Conservation (phyloP, 2,329 filamentous ascomycete species). For the Colletotrichum eremochloae region DNA sequence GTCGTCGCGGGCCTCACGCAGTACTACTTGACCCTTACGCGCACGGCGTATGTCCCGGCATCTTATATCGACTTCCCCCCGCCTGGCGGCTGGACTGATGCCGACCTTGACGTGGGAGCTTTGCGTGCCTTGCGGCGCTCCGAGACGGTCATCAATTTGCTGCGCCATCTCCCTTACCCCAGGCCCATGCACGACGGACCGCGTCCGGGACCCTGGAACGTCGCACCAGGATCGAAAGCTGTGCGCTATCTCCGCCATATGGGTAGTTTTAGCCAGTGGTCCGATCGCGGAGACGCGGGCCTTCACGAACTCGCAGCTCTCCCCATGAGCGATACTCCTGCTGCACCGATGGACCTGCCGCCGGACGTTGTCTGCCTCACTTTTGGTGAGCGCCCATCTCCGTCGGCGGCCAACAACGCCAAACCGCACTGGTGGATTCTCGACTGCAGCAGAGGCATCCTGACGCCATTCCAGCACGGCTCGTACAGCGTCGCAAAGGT, state of each 20-base stretch:
- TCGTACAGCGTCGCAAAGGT: conserved; percentile 23
- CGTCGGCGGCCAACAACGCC: not conserved
- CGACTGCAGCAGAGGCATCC: conserved; percentile 29
- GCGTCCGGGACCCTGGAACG: conserved; percentile 37
- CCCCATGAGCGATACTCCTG: conserved; percentile 19
- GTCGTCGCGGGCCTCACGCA: conserved; percentile 32
- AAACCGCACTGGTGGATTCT: conserved; percentile 38
- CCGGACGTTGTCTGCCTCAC: conserved; percentile 30
- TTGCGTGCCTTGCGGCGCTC: conserved; percentile 36
- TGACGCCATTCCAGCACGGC: conserved; percentile 30
- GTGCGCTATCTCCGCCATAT: conserved; percentile 39
- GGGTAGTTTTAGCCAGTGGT: conserved; percentile 33
- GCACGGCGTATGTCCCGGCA: conserved; percentile 30
- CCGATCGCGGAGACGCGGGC: conserved; percentile 35
- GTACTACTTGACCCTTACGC: conserved; percentile 29
- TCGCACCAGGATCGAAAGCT: conserved; percentile 29
- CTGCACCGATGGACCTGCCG: conserved; percentile 34
- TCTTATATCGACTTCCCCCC: conserved; percentile 33
- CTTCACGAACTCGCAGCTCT: conserved; percentile 33
- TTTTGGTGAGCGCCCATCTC: conserved; percentile 12
- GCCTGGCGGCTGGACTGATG: conserved; percentile 34
- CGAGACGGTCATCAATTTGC: conserved; percentile 34
- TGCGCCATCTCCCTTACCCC: conserved; percentile 39
- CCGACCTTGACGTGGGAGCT: conserved; percentile 35
- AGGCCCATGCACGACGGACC: conserved; percentile 39